A percentile compares a stretch with the other conserved stretches of the same genome.
These are phyloP conservation scores for Syzygium jambos DNA, from an alignment of 345 rosid species.

Conservation along the genomic window DNA sequence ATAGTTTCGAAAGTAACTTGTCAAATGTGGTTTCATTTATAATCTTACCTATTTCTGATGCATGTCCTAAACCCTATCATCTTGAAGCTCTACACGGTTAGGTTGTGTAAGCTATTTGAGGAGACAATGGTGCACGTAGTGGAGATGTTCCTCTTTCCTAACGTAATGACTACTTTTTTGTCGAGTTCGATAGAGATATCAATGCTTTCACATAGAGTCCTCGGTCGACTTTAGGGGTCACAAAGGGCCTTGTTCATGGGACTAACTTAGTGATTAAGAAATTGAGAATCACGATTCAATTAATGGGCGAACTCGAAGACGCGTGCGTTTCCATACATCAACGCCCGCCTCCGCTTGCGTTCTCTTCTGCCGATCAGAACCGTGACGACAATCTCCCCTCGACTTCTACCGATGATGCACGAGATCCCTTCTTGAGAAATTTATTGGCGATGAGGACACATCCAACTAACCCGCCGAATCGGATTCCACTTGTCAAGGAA, in stretches of 20 bases:
- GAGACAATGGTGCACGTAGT: neutral
- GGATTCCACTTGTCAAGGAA: no score
- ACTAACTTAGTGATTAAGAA: neutral
- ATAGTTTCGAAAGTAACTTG: neutral
- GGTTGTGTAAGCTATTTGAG: neutral
- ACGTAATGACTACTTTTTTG: neutral
- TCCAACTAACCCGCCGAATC: neutral
- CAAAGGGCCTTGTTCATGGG: neutral
- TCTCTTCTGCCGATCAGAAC: neutral
- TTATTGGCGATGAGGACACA: neutral
- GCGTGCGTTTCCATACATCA: neutral
- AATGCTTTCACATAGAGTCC: neutral
- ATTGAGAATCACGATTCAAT: neutral
- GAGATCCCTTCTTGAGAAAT: neutral
- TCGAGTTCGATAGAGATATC: neutral
- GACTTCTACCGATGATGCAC: neutral
- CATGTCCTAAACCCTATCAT: neutral
- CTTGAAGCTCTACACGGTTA: neutral
- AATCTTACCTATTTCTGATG: neutral
- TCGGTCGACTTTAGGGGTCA: neutral
- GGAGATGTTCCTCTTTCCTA: neutral
- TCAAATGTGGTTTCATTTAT: neutral
- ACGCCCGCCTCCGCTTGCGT: neutral
- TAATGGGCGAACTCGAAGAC: neutral
- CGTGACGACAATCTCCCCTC: neutral